Conservation (phyloP, 805 yeast genomes). For the Groenewaldozyma salmanticensis region DNA sequence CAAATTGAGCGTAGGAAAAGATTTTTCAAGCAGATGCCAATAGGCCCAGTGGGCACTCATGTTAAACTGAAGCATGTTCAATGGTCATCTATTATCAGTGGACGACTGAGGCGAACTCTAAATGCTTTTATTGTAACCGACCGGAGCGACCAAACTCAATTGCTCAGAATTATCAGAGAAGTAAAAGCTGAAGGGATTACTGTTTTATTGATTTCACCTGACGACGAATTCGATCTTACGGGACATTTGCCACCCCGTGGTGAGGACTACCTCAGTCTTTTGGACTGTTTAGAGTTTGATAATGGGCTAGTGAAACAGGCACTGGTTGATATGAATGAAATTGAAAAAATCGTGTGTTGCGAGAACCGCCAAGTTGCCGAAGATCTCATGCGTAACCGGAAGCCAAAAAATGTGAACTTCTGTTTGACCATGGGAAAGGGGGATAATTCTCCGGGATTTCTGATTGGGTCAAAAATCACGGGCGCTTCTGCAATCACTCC, state of each 20-base stretch:
- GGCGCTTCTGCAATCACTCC: constrained; percentile 48
- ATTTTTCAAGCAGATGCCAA: constrained; percentile 32
- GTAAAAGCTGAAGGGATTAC: constrained; percentile 16
- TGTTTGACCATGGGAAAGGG: too few relatives aligned
- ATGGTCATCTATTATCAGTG: constrained; percentile 58
- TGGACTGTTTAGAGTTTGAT: constrained; percentile 51
- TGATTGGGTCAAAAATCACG: constrained; percentile 21
- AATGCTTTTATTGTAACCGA: constrained; percentile 61
- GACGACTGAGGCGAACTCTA: constrained; percentile 38
- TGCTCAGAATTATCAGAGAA: constrained; percentile 15
- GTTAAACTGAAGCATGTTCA: constrained; percentile 45
- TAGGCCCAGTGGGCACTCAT: constrained; percentile 72
- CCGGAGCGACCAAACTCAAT: constrained; percentile 42
- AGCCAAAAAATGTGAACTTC: constrained; percentile 29
- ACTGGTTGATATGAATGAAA: constrained; percentile 45
- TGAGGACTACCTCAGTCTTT: constrained; percentile 35
- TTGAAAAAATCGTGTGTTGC: constrained; percentile 52
- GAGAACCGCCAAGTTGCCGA: constrained; percentile 45
- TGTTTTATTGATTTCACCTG: constrained; percentile 38
- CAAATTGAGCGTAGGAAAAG: neutral
- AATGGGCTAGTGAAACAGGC: constrained; percentile 48
- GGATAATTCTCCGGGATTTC: too few relatives aligned
- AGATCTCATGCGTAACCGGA: constrained; percentile 28
- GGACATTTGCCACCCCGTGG: constrained; percentile 40
- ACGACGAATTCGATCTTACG: constrained; percentile 49